Conservation (phyloP, 2,329 filamentous ascomycete genomes). For the Volutella citrinella region DNA sequence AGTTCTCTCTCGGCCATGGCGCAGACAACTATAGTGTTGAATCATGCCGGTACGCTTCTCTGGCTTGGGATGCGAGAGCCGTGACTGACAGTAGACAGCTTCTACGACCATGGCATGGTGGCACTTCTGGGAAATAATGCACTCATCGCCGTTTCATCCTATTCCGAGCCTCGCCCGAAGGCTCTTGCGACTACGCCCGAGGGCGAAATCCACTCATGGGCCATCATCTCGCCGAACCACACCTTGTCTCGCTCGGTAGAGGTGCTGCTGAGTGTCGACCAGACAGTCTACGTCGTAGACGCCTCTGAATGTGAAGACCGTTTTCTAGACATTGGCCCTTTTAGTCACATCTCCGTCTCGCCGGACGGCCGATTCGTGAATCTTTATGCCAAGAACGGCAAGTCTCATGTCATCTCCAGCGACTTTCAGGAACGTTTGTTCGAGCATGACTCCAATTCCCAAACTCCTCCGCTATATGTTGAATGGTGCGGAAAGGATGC, state of each 20-base stretch:
- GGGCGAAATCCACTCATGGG: slow-evolving; percentile 83
- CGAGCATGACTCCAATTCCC: slow-evolving; percentile 85
- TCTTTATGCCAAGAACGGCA: slow-evolving; percentile 81
- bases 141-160: slow-evolving; percentile 81
- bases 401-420: slow-evolving; percentile 87
- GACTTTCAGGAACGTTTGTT: slow-evolving; percentile 92
- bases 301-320: slow-evolving; percentile 88
- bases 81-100: slow-evolving; percentile 39
- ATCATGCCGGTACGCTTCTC: slow-evolving; percentile 62
- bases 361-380: slow-evolving; percentile 87
- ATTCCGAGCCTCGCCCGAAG: slow-evolving; percentile 86
- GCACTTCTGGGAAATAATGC: slow-evolving; percentile 86
- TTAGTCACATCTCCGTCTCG: slow-evolving; percentile 85
- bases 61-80: too few species aligned
- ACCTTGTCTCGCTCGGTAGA: slow-evolving; percentile 92
- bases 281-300: slow-evolving; percentile 85
- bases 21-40: slow-evolving; percentile 85
- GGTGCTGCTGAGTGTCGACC: slow-evolving; percentile 78
- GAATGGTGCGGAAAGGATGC: slow-evolving; percentile 97
- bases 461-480: slow-evolving; percentile 80
- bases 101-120: slow-evolving; percentile 91
- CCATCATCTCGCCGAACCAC: slow-evolving; percentile 80
- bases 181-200: slow-evolving; percentile 73
- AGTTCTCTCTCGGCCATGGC: slow-evolving; percentile 87
- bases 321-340: slow-evolving; percentile 86